phyloP scores from a whole-genome alignment of 1,284 basidiomycete genomes.

The Ganoderma lingzhi region DNA sequence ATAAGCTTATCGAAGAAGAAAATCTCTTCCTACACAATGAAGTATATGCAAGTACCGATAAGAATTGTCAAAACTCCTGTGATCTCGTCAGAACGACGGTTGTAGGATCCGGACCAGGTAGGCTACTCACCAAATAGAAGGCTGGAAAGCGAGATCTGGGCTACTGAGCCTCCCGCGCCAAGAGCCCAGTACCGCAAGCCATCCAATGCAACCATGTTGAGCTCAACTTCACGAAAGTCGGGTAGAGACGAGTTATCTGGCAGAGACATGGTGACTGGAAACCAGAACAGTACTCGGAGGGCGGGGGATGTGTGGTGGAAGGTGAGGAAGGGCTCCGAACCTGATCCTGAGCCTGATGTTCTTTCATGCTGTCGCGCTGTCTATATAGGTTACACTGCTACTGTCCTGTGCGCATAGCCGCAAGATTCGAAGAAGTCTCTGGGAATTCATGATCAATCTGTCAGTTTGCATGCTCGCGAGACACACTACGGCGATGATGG shows the following conservation, averaged over 20 bases:
- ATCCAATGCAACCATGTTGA: background rate
- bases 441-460: no score
- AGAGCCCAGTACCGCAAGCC: background rate
- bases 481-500: no score
- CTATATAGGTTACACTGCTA: no score
- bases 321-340: background rate
- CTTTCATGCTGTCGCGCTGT: no score
- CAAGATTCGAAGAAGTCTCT: no score
- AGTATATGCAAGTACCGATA: background rate
- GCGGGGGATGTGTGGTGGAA: no score
- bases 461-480: no score
- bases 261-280: background rate
- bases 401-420: no score
- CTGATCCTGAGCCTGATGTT: no score
- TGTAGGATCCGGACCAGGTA: background rate
- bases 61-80: conserved; percentile 6
- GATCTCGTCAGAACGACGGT: background rate
- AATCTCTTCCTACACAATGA: background rate
- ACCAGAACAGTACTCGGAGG: background rate
- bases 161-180: background rate
- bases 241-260: background rate
- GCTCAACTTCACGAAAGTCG: background rate
- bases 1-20: background rate
- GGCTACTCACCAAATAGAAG: background rate
- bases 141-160: background rate